Conservation (phyloP, 1,284 basidiomycete species). For the Cystobasidium sp. region DNA sequence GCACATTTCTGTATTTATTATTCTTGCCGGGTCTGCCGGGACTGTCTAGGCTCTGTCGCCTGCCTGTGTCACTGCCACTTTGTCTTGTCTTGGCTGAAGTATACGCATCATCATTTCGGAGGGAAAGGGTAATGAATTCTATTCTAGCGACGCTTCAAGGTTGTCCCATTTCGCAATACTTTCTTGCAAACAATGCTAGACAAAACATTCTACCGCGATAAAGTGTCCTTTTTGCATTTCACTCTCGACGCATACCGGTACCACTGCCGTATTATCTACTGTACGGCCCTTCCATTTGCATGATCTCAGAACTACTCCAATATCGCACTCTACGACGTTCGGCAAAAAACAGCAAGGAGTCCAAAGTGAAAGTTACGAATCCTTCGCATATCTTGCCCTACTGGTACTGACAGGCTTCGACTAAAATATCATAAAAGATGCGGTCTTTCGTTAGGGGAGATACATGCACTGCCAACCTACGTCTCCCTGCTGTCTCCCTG, state of each 20-base stretch:
- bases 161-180: slow-evolving; percentile 7
- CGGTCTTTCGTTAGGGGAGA: not conserved
- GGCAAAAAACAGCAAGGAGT: not conserved
- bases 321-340: too few relatives aligned
- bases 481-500: not conserved
- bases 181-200: not conserved
- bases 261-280: not conserved
- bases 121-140: too few relatives aligned
- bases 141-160: not conserved
- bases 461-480: not conserved
- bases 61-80: too few relatives aligned
- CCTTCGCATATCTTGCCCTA: not conserved
- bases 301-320: not conserved
- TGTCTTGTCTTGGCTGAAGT: too few relatives aligned
- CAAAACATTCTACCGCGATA: not conserved
- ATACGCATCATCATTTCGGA: too few relatives aligned
- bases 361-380: not conserved
- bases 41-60: too few relatives aligned
- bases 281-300: not conserved
- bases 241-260: too few relatives aligned
- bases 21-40: too few relatives aligned
- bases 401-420: not conserved
- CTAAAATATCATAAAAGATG: not conserved
- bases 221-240: too few relatives aligned
- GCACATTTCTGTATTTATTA: too few relatives aligned